A percentile compares a stretch with the other conserved stretches of the same genome.
Conservation (phyloP, 768 basidiomycete genomes). For the Sarcomyxa edulis region DNA sequence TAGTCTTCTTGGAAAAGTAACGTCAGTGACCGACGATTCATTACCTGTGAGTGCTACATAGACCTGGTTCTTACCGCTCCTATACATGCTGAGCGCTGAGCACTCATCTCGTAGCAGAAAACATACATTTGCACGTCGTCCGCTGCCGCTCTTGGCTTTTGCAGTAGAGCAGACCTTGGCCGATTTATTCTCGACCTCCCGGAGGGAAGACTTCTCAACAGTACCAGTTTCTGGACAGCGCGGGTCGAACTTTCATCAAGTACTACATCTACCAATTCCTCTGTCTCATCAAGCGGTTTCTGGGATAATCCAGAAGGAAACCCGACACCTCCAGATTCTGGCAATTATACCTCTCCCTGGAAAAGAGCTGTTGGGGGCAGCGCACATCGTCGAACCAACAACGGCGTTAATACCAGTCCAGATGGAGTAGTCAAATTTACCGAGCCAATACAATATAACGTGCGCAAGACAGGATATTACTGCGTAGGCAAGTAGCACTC, state of each 20-base stretch:
- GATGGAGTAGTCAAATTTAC: constrained; percentile 49
- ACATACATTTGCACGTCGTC: constrained; percentile 90
- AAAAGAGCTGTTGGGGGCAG: constrained; percentile 2
- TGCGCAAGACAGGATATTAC: constrained; percentile 89
- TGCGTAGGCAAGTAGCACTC: constrained; percentile 70
- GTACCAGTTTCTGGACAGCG: constrained; percentile 87
- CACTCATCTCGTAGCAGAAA: constrained; percentile 53
- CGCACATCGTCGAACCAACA: constrained; percentile 19
- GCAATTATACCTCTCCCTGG: constrained; percentile 50
- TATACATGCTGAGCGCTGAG: constrained; percentile 9
- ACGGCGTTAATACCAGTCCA: constrained; percentile 40
- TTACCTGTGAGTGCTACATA: constrained; percentile 53
- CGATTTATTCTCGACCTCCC: constrained; percentile 84
- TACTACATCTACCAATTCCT: constrained; percentile 12
- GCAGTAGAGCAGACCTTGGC: constrained; percentile 68
- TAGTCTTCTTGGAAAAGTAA: constrained; percentile 72
- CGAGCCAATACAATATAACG: constrained; percentile 76
- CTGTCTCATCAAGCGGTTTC: constrained; percentile 26
- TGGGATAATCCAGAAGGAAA: constrained; percentile 61
- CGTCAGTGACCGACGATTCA: constrained; percentile 45
- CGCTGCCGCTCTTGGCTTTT: constrained; percentile 68
- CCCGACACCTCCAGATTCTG: constrained; percentile 44
- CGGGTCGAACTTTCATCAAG: constrained; percentile 53
- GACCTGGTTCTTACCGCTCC: neutral
- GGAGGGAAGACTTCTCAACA: constrained; percentile 48